A percentile compares a stretch with the other conserved stretches of the same genome.
Conservation (phyloP, 306 rosid species). For the Sesbania bispinosa region DNA sequence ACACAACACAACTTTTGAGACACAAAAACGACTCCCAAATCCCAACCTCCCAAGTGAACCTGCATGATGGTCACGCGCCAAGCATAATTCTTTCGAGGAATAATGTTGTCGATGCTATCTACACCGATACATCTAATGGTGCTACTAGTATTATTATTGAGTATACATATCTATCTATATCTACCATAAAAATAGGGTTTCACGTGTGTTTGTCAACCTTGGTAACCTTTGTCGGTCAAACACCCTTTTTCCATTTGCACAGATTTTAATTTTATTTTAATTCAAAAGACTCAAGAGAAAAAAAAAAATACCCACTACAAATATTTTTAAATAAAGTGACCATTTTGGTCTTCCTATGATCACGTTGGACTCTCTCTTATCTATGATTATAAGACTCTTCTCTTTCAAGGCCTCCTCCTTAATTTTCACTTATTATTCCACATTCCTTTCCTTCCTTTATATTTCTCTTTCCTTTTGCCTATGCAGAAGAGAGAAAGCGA, state of each 20-base stretch:
- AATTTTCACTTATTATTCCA: conserved; percentile 27
- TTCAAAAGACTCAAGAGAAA: not conserved
- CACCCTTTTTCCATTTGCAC: conserved; percentile 26
- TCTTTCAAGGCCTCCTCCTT: conserved; percentile 26
- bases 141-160: not conserved
- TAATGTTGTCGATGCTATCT: conserved; percentile 10
- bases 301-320: conserved; percentile 1
- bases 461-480: not conserved
- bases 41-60: conserved; percentile 16
- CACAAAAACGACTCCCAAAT: not conserved
- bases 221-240: conserved; percentile 65
- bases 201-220: conserved; percentile 70
- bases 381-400: conserved; percentile 44
- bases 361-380: conserved; percentile 21
- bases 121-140: not conserved
- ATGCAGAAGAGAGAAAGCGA: conserved; percentile 16
- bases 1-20: conserved; percentile 20
- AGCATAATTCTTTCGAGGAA: conserved; percentile 27
- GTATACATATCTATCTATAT: not conserved
- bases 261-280: too few species aligned
- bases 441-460: not conserved
- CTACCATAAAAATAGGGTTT: conserved; percentile 34
- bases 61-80: conserved; percentile 27
- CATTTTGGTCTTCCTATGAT: conserved; percentile 32
- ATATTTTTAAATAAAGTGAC: conserved; percentile 11